Percentiles rank a stretch among this genome's conserved stretches.
These are phyloP conservation scores for Sambucus nigra DNA, from an alignment of 129 eudicot genomes.

Conservation along the genomic window DNA sequence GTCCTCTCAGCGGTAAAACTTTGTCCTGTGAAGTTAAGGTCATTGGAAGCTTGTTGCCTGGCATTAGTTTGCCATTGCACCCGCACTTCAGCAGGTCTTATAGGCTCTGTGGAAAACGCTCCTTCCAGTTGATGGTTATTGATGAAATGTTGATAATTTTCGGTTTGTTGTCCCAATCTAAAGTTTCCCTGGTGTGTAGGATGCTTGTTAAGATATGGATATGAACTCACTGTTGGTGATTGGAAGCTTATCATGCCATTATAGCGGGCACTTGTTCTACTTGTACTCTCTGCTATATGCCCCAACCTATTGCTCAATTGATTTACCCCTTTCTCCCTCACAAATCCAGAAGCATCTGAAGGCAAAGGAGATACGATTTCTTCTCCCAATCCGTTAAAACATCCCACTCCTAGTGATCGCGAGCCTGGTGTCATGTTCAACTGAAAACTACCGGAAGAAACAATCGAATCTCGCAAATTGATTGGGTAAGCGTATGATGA, in stretches of 20 bases:
- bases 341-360: slow-evolving; percentile 11
- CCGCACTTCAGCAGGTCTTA: slow-evolving; percentile 16
- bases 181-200: slow-evolving; percentile 5
- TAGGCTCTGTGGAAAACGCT: slow-evolving; percentile 2
- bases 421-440: slow-evolving; percentile 20
- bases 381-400: slow-evolving; percentile 21
- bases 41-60: slow-evolving; percentile 5
- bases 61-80: slow-evolving; percentile 12
- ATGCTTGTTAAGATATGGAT: slow-evolving; percentile 10
- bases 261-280: slow-evolving; percentile 16
- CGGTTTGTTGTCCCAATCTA: slow-evolving; percentile 7
- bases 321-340: slow-evolving; percentile 9
- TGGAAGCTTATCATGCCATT: slow-evolving; percentile 18
- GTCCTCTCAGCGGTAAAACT: slow-evolving; percentile 14
- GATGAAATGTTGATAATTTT: neutral
- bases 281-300: slow-evolving; percentile 16
- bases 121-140: slow-evolving; percentile 13
- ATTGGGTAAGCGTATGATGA: slow-evolving; percentile 10
- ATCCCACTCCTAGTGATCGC: slow-evolving; percentile 10
- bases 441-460: slow-evolving; percentile 20
- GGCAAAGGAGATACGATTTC: slow-evolving; percentile 30
- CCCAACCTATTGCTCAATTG: slow-evolving; percentile 5
- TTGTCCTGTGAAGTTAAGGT: slow-evolving; percentile 5
- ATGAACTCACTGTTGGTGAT: slow-evolving; percentile 14
- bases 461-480: slow-evolving; percentile 17